Conservation (phyloP, 768 basidiomycete genomes). For the Rhizopogon rudus region DNA sequence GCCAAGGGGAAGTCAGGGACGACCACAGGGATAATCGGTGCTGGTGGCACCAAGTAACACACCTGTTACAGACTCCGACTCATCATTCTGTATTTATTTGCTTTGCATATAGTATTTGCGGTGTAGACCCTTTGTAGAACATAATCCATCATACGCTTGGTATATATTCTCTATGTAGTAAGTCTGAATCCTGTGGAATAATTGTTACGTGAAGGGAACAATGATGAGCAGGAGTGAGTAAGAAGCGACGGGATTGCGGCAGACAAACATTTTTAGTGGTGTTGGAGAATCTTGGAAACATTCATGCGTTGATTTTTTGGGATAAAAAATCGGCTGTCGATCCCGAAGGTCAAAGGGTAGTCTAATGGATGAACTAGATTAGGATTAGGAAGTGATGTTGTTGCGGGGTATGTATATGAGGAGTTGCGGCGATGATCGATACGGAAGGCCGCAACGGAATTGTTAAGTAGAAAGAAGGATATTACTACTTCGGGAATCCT, state of each 20-base stretch:
- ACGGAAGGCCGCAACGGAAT: neutral
- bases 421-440: neutral
- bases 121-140: neutral
- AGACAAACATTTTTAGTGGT: neutral
- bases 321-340: neutral
- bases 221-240: neutral
- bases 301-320: neutral
- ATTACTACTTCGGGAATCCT: neutral
- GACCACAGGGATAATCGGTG: constrained; percentile 9
- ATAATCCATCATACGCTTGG: neutral
- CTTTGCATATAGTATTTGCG: neutral
- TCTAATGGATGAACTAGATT: neutral
- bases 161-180: neutral
- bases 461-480: neutral
- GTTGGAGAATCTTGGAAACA: neutral
- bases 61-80: neutral
- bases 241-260: constrained; percentile 4
- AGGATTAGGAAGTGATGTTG: neutral
- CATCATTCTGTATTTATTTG: constrained; percentile 6
- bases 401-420: neutral
- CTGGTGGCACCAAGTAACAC: neutral
- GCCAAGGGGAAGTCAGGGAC: constrained; percentile 14
- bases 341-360: neutral
- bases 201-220: constrained; percentile 4
- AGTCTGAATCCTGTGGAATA: neutral